Evolutionary conservation across 2,329 filamentous ascomycete species (phyloP).

Genomic region (Penicillium expansum): DNA sequence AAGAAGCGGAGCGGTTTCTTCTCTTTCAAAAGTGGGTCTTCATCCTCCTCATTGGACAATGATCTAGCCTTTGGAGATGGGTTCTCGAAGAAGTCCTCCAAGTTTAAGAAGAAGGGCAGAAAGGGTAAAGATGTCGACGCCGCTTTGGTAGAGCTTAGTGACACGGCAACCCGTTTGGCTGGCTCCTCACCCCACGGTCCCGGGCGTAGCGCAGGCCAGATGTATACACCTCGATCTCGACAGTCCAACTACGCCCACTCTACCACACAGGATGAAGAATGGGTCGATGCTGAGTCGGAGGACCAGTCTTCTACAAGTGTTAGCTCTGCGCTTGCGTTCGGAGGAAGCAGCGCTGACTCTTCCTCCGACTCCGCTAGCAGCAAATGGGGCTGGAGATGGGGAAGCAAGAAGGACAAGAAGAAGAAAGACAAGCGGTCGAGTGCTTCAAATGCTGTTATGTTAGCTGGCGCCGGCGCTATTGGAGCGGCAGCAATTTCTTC

Average conservation of each 20-base stretch:
- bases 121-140: constrained; percentile 42
- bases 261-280: constrained; percentile 49
- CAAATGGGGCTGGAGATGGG: constrained; percentile 63
- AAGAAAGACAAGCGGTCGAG: constrained; percentile 30
- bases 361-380: constrained; percentile 56
- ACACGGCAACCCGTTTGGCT: constrained; percentile 48
- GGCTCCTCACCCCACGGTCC: constrained; percentile 36
- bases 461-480: constrained; percentile 44
- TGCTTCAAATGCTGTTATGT: constrained; percentile 33
- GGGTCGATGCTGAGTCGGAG: constrained; percentile 56
- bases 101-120: constrained; percentile 34
- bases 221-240: constrained; percentile 31
- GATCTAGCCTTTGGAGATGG: constrained; percentile 67
- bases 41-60: constrained; percentile 65
- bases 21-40: constrained; percentile 58
- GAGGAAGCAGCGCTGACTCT: constrained; percentile 54
- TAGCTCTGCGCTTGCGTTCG: constrained; percentile 61
- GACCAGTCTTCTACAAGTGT: constrained; percentile 53
- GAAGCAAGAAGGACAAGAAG: constrained; percentile 48
- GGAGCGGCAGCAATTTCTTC: constrained; percentile 44
- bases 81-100: constrained; percentile 41
- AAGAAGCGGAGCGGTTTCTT: constrained; percentile 53
- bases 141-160: constrained; percentile 49
- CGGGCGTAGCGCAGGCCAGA: constrained; percentile 35
- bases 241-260: constrained; percentile 29